Evolutionary conservation across 352 stramenopile species (phyloP).

Genomic region (Globisporangium sylvaticum): DNA sequence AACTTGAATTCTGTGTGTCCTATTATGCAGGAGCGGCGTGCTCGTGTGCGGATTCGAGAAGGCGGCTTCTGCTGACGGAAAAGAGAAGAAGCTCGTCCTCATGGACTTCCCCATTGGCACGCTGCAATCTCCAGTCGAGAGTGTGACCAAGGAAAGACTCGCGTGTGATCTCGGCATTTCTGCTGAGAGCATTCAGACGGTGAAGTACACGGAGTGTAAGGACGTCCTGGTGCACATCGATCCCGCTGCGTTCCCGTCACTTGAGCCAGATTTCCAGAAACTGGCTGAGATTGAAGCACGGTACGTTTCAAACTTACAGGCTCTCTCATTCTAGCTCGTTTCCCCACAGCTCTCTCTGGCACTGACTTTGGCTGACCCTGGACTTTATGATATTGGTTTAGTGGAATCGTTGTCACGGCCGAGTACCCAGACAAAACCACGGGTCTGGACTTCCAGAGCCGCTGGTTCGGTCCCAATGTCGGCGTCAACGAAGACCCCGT

Average conservation of each 20-base stretch:
- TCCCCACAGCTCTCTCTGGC: not conserved
- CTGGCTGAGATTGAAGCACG: slow-evolving; percentile 19
- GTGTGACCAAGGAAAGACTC: slow-evolving; percentile 15
- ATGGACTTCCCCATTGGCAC: slow-evolving; percentile 59
- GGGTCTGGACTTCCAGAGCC: slow-evolving; percentile 48
- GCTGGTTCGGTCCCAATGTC: slow-evolving; percentile 88
- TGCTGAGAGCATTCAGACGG: slow-evolving; percentile 12
- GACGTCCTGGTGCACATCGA: slow-evolving; percentile 31
- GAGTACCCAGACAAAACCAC: slow-evolving; percentile 16
- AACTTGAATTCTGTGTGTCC: not conserved
- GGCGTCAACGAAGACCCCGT: slow-evolving; percentile 93
- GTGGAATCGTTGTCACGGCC: slow-evolving; percentile 31
- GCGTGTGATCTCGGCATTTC: slow-evolving; percentile 18
- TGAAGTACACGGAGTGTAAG: slow-evolving; percentile 15
- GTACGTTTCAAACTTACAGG: slow-evolving; percentile 13
- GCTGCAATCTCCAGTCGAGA: slow-evolving; percentile 5
- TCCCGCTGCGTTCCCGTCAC: slow-evolving; percentile 11
- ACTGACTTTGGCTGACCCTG: not conserved
- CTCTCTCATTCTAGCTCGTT: not conserved
- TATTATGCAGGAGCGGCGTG: slow-evolving; percentile 33
- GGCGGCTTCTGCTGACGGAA: slow-evolving; percentile 1
- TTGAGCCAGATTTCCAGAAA: slow-evolving; percentile 26
- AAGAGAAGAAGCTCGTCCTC: slow-evolving; percentile 32
- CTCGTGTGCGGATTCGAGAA: slow-evolving; percentile 34
- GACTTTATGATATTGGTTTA: slow-evolving; percentile 6